Percentiles rank a stretch among this genome's conserved stretches.
phyloP scores from a whole-genome alignment of 441 rosid species.

The Manihot esculenta region DNA sequence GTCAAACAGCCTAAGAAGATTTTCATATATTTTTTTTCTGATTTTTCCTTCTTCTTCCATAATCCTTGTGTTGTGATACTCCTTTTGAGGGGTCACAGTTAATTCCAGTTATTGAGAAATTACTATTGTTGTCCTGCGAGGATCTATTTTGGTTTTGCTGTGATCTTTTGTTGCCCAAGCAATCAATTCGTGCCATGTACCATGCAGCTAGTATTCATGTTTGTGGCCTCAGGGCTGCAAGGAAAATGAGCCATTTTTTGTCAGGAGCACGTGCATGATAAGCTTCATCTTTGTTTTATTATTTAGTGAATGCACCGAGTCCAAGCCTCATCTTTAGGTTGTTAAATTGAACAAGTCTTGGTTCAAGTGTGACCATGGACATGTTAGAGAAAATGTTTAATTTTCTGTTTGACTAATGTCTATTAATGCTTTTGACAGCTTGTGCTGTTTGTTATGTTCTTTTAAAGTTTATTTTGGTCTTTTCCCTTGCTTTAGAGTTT shows the following conservation, averaged over 20 bases:
- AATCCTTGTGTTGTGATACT: background rate
- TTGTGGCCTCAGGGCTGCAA: background rate
- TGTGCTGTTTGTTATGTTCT: background rate
- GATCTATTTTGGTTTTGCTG: background rate
- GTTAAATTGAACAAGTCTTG: too few relatives aligned
- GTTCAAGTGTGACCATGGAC: too few relatives aligned
- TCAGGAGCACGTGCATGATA: background rate
- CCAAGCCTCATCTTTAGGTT: too few relatives aligned
- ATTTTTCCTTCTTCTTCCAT: background rate
- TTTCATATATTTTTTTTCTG: background rate
- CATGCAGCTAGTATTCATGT: background rate
- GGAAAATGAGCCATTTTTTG: background rate
- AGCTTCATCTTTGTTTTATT: background rate
- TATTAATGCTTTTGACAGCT: background rate
- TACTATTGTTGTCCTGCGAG: background rate
- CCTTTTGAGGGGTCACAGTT: background rate
- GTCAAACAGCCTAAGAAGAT: background rate
- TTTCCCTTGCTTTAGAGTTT: background rate
- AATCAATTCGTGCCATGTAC: background rate
- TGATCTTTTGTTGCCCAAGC: background rate
- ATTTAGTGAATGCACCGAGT: background rate
- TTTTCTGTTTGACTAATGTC: background rate
- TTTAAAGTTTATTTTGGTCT: background rate
- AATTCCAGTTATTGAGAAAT: background rate
- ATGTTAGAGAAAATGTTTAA: background rate